Base-by-base conservation (phyloP, 176 grass and related monocot genomes). In the Carex parvula region DNA sequence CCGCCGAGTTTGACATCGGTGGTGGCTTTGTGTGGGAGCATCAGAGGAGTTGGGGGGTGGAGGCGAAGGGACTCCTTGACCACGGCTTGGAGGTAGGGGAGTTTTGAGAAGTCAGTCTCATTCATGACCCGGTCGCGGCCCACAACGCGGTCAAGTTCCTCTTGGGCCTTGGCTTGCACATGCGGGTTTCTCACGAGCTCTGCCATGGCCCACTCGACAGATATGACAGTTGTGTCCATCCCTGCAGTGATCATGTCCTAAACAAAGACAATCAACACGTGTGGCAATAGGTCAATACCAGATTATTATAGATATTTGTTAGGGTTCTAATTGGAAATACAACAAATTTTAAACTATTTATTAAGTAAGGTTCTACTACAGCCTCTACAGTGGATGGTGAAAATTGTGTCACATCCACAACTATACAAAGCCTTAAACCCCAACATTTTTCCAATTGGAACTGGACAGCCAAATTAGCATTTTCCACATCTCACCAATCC, bases 171-270 rank as follows among this genome's bases (percentile, higher is more conserved):
- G 66, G 85, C 67, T 64, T 88, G 90, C 55, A 92, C 84, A 17
- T 81, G 57, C 0, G 85, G 92, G 76, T 92, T 91, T 64, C 84
- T 67, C 0, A 85, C 77, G 14, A 94, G 70, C 62, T 94, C 92
- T 0, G 86, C 60, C 88, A 94, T 92, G 59, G 90, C 84, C 92
- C 92, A 94, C 72, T 94, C 92, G 0, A 91, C 90, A 14, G 88
- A 57, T 52, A 94, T 91, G 55, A 92, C 89, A 17, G 92, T 94
- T 48, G 92, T 94, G 88, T 94, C 92, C 20, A 79, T 88, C 30
- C 90, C 90, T 1, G 92, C 90, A 21, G 92, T 88, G 59, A 94
- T 91, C 88, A 91, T 90, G 56, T 92, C 92, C 89, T 94, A 73
- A 61, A 29, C 16, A 83, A 33, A 13, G 14, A 74, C 17, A 75